Evolutionary conservation across 1,284 basidiomycete genomes (phyloP), one percentile per base, ranked within the genome.

Genomic region (Malassezia yamatoensis): DNA sequence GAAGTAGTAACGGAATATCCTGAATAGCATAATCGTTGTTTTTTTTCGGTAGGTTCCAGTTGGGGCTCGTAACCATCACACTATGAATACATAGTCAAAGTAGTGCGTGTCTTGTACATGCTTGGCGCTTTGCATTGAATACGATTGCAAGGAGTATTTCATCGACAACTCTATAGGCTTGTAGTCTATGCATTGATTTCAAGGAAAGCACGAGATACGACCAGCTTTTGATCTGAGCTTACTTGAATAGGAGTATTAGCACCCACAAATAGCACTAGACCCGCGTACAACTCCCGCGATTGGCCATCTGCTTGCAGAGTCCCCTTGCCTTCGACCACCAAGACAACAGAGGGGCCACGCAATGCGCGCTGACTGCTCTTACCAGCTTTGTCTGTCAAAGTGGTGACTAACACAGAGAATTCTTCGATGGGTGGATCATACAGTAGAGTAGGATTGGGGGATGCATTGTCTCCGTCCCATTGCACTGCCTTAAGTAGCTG

Each of bases 371-470:
- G 55, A 16, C 15, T 11, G 36, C 38, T 40, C 12, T 16, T 5
- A 13, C 34, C 15, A 8, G 33, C 24, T 13, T n/a, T 12, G 5
- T 16, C 16, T 20, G 4, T 32, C 15, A 58, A 15, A 1, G 38
- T 43, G 10, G 83, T 79, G 32, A 82, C 80, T 7, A 91, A 78
- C 11, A 98, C 90, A 10, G 85, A 83, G 77, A 99, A 98, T 75
- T 98, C 94, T 36, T 85, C 84, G 67, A 96, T 87, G 0, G 94
- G 91, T 9, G 94, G 94, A 72, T 96, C 83, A 77, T 94, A 98
- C n/a, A 93, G 75, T 29, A 61, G 34, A 53, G 58, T 3, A 49
- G 60, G 24, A 6, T 20, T 41, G 11, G 38, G 16, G 12, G 35
- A 13, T 50, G 49, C 18, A 1, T 33, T 53, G 40, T 53, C 41